Percentiles rank a stretch among this genome's conserved stretches.
Conservation (phyloP, 169 alveolate species). For the Eimeria acervulina region DNA sequence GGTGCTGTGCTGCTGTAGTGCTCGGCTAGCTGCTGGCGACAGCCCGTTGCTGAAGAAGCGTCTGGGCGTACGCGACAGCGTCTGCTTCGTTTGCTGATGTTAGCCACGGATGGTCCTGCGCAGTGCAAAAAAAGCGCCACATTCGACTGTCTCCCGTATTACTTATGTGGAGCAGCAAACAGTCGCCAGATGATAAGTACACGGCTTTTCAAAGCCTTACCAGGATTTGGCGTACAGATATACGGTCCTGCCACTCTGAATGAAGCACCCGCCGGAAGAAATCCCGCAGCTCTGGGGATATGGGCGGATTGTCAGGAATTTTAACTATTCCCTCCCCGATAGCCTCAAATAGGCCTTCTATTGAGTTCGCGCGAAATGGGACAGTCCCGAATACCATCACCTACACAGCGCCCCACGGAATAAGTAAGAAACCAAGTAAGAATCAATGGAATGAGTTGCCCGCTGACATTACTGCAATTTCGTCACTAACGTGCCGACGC, state of each 20-base stretch:
- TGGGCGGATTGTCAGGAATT: conserved; percentile 82
- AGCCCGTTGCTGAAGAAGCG: conserved; percentile 50
- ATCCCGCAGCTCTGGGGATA: conserved; percentile 59
- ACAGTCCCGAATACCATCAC: conserved; percentile 86
- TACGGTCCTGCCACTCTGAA: conserved; percentile 53
- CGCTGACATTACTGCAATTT: not conserved
- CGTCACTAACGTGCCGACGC: not conserved
- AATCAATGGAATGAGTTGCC: not conserved
- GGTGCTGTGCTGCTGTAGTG: not conserved
- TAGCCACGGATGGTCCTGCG: conserved; percentile 73
- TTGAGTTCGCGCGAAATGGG: conserved; percentile 87
- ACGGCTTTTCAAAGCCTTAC: conserved; percentile 7
- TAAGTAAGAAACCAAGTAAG: not conserved
- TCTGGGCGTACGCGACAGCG: conserved; percentile 55
- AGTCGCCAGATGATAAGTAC: not conserved
- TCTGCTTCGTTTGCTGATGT: conserved; percentile 33
- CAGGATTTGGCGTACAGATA: conserved; percentile 71
- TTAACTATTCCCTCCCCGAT: conserved; percentile 79
- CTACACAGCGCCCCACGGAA: not conserved
- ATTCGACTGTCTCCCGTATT: not conserved
- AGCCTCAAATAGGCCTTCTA: conserved; percentile 84
- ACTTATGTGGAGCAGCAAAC: not conserved
- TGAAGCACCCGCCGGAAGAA: conserved; percentile 59
- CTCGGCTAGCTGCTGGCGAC: conserved; percentile 32
- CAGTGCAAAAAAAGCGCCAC: not conserved